Evolutionary conservation across 179 eudicot genomes (phyloP), one percentile per base, ranked within the genome.

Genomic region (Corrigiola litoralis): DNA sequence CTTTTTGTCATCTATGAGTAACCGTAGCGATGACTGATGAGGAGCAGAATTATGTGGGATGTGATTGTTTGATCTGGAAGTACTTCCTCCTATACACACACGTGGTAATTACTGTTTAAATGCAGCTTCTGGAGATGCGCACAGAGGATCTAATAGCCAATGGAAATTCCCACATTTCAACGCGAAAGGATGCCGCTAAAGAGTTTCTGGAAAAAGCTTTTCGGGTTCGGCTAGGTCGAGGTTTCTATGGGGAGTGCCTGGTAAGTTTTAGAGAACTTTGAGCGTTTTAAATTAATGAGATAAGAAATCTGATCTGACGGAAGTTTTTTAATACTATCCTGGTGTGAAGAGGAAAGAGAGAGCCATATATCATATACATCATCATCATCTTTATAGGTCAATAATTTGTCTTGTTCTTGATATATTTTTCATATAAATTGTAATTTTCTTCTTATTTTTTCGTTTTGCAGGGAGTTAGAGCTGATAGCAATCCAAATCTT

Each of bases 231-330:
- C 68, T 92, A 52, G 98, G 98, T 56, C 76, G 85, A 78, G 98
- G 97, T 66, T 58, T 85, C 47, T 90, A 87, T 70, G 98, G 98
- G 66, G 92, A 92, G 69, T 92, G 98, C 78, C 81, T 92, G 84
- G 98, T 90, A 89, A 72, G 45, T 59, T 46, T 42, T 61, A 23
- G 66, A 51, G 9, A 28, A 27, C 14, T 60, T 33, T 28, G 17
- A 49, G 4, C 32, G 38, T 57, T 66, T 55, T 59, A 36, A 64
- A 17, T 57, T 41, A 37, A 50, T 71, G 18, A 47, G 6, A 27
- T 45, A 9, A 20, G 18, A 18, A 51, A 20, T 58, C 33, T 41
- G 45, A 12, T 36, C 11, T 41, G 31, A 21, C 5, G 18, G 9
- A 2, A 28, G 5, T 17, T 12, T 23, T 17, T 23, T 67, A 31